Base-by-base conservation (phyloP, 2,329 filamentous ascomycete species). In the Aaosphaeria arxii region DNA sequence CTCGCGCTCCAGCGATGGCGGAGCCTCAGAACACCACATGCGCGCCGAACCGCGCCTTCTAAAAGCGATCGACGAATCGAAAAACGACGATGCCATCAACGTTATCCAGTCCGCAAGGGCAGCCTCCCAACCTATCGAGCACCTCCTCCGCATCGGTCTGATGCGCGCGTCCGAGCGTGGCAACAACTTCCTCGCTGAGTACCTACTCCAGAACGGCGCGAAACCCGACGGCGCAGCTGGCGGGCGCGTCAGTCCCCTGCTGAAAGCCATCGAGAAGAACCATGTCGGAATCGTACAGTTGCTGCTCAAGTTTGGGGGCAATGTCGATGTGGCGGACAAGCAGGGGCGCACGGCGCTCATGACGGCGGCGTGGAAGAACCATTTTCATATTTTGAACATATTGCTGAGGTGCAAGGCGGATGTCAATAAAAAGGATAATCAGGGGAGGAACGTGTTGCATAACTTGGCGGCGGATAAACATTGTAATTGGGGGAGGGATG, bases 401-500 rank as follows among this genome's bases (percentile, higher is more conserved):
- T 57, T 75, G 11, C 38, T 74, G 4, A 55, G 67, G 9, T 54
- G 61, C 5, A 66, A 67, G 11, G 71, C 72, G 4, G 62, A 71
- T 46, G 62, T 71, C n/a, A 71, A 73, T 46, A 62, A 64, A 33
- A 62, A 62, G 40, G 69, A 70, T 48, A 61, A 61, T 11, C 58
- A 57, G 17, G 60, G 60, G 11, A 57, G 66, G 40, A 69, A 69
- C 45, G 59, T 70, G 5, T 52, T 71, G 39, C 63, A 71, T 43
- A 70, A 70, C 36, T 47, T 71, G 38, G 69, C 69, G 3, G 68
- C 67, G 28, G 69, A 71, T 48, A 70, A 75, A 48, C 67, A 72
- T 48, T 74, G 71, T 49, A 72, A 76, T 35, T 78, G 75, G 75
- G 74, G 71, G 1, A 63, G 73, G 30, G 70, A 76, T 49, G 71